These are phyloP conservation scores for Annona squamosa DNA, from an alignment of 164 flowering plant species.

Conservation along the genomic window DNA sequence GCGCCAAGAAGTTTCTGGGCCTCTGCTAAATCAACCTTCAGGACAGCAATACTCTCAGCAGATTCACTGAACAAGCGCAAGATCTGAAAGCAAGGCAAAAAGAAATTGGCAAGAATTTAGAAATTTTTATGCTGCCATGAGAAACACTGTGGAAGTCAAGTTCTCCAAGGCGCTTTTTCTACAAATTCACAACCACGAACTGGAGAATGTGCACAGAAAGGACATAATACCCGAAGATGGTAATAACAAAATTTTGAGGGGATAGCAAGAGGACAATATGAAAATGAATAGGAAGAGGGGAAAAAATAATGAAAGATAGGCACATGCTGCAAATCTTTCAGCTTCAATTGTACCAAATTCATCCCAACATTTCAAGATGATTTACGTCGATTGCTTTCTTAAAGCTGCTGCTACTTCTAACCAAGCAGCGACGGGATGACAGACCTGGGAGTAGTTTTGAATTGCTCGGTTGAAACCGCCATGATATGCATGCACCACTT, in stretches of 20 bases:
- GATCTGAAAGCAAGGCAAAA: constrained; percentile 42
- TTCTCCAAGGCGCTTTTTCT: no score
- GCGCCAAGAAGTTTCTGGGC: constrained; percentile 83
- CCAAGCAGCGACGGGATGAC: constrained; percentile 10
- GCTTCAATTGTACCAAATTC: neutral
- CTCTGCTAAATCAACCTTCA: constrained; percentile 88
- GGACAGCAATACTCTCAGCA: constrained; percentile 56
- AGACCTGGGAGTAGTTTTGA: constrained; percentile 97
- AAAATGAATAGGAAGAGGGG: no score
- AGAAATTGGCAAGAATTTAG: neutral
- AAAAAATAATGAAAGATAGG: no score
- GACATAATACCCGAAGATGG: no score
- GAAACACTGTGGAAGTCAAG: no score
- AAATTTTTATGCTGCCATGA: neutral
- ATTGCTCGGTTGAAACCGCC: constrained; percentile 96
- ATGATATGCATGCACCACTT: constrained; percentile 95
- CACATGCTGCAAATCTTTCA: neutral
- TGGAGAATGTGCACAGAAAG: no score
- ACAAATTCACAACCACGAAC: no score
- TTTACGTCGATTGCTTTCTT: neutral
- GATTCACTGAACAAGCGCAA: constrained; percentile 94
- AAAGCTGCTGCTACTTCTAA: neutral
- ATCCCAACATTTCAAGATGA: neutral
- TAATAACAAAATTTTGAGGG: no score
- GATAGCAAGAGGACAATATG: no score